Conservation (phyloP, 345 rosid species). For the Firmiana major region DNA sequence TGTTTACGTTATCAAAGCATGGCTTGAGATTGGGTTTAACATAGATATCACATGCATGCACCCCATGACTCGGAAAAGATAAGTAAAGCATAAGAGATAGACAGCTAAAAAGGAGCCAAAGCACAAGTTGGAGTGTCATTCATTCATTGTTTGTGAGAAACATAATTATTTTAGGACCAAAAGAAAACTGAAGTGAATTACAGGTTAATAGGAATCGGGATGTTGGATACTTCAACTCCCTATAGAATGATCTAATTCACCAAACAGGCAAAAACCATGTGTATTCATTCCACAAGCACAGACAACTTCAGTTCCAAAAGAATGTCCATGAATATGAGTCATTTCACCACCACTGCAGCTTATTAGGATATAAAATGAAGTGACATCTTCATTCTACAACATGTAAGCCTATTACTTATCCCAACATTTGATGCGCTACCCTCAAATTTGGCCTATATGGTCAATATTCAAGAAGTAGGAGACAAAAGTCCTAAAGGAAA, state of each 20-base stretch:
- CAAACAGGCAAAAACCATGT: too few species aligned
- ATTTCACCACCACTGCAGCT: background rate
- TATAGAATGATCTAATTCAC: too few species aligned
- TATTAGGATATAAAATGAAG: background rate
- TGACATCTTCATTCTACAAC: background rate
- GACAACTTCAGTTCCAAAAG: background rate
- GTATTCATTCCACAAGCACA: background rate
- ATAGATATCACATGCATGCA: background rate
- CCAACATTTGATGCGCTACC: background rate
- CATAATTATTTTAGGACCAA: background rate
- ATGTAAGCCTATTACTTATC: background rate
- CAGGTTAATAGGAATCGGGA: background rate
- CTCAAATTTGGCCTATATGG: background rate
- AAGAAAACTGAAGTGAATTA: background rate
- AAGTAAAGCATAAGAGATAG: background rate
- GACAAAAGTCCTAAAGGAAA: background rate
- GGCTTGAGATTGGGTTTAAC: background rate
- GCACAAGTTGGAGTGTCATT: too few species aligned
- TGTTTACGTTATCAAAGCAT: background rate
- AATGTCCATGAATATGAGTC: background rate
- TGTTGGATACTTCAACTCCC: background rate
- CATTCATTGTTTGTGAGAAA: background rate
- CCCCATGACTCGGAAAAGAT: background rate
- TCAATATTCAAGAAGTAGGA: background rate
- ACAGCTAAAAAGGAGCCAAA: too few species aligned